Percentiles rank a stretch among this genome's conserved stretches.
Conservation (phyloP, 768 basidiomycete genomes). For the Panellus pusillus region DNA sequence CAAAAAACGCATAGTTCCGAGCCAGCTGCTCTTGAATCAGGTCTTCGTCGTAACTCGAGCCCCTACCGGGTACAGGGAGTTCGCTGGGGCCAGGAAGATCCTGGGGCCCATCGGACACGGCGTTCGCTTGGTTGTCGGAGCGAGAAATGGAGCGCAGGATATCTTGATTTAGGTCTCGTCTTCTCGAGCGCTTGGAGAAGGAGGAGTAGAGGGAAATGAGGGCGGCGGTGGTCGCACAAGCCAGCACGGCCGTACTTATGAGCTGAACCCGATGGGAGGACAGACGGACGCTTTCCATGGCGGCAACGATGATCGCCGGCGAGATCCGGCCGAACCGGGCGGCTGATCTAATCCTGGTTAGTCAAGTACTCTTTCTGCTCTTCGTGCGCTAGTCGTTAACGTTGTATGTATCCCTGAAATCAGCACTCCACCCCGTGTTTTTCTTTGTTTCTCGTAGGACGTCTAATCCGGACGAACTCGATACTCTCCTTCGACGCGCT, state of each 20-base stretch:
- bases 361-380: no score
- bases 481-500: no score
- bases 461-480: no score
- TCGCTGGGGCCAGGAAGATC: background rate
- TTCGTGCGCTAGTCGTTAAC: no score
- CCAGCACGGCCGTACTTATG: conserved; percentile 60
- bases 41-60: conserved; percentile 62
- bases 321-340: no score
- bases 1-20: conserved; percentile 93
- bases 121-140: conserved; percentile 14
- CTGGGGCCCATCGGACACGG: background rate
- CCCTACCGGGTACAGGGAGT: background rate
- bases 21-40: conserved; percentile 89
- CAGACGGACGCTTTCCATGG: conserved; percentile 34
- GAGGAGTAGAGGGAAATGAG: conserved; percentile 59
- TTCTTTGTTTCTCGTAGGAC: no score
- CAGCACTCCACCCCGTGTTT: no score
- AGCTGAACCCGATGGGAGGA: conserved; percentile 67
- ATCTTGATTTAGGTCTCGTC: conserved; percentile 59
- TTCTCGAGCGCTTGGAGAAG: conserved; percentile 45
- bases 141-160: conserved; percentile 50
- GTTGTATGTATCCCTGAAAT: no score
- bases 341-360: no score
- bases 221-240: conserved; percentile 61
- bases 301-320: no score